Evolutionary conservation across 352 stramenopile species (phyloP).

Genomic region (Thraustotheca clavata): DNA sequence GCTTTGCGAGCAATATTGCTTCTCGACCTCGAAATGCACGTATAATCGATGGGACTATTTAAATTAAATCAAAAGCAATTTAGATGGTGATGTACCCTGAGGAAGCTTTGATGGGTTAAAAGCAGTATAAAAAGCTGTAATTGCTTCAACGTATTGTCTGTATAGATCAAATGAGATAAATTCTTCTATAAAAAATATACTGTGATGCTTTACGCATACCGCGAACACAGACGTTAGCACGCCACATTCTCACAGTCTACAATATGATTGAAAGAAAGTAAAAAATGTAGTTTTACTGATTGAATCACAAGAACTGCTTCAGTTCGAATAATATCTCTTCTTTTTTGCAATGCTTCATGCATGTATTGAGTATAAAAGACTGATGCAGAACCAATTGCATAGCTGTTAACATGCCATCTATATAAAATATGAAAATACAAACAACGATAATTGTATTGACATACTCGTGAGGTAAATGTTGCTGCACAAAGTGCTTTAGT

Average conservation of each 20-base stretch:
- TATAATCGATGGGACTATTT: conserved; percentile 6
- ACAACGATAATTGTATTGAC: background rate
- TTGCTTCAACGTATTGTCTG: conserved; percentile 10
- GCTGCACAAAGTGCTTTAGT: background rate
- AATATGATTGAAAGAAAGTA: background rate
- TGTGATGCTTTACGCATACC: background rate
- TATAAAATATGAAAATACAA: background rate
- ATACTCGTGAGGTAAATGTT: background rate
- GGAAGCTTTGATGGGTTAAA: conserved; percentile 14
- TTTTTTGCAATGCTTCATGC: background rate
- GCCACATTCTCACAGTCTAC: conserved; percentile 15
- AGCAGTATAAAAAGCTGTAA: conserved; percentile 11
- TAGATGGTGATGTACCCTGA: background rate
- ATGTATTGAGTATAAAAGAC: background rate
- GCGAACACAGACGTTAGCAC: background rate
- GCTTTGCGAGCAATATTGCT: background rate
- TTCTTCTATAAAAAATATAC: conserved; percentile 3
- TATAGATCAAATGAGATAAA: background rate
- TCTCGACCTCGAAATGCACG: conserved; percentile 14
- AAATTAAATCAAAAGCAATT: background rate
- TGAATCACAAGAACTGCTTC: background rate
- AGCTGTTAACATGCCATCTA: background rate
- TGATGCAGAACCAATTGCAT: background rate
- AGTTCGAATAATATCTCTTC: background rate
- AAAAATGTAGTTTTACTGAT: background rate